A percentile compares a stretch with the other conserved stretches of the same genome.
Conservation (phyloP, 352 stramenopile genomes). For the Phytophthora syringae region DNA sequence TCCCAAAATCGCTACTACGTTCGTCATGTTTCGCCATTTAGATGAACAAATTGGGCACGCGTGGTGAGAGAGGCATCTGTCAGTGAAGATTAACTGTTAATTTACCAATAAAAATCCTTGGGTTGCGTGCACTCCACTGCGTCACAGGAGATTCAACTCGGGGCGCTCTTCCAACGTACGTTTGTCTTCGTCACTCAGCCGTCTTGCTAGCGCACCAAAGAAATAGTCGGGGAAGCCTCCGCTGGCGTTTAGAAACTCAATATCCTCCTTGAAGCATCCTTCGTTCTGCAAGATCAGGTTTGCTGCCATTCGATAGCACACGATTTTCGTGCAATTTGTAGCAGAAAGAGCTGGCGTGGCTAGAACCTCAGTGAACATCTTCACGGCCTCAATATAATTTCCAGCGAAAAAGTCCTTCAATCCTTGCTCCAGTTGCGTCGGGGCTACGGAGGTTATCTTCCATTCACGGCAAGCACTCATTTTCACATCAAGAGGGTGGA, state of each 20-base stretch:
- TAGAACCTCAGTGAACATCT: neutral
- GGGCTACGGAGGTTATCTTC: neutral
- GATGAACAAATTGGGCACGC: too few relatives aligned
- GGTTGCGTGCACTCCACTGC: too few relatives aligned
- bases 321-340: neutral
- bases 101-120: too few relatives aligned
- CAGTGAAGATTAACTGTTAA: too few relatives aligned
- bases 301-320: constrained; percentile 9
- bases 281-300: constrained; percentile 10
- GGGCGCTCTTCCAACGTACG: neutral
- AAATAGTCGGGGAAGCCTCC: neutral
- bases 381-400: constrained; percentile 3
- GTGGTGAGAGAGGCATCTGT: too few relatives aligned
- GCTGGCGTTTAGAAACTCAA: neutral
- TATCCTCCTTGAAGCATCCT: neutral
- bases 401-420: constrained; percentile 1
- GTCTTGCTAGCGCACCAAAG: neutral
- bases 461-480: constrained; percentile 4
- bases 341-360: neutral
- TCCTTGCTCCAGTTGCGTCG: constrained; percentile 8
- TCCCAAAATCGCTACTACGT: too few relatives aligned
- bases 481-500: constrained; percentile 3
- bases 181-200: neutral
- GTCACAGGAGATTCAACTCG: neutral
- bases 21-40: too few relatives aligned